Evolutionary conservation across 257 asterid species (phyloP).

Genomic region (Solanum pennellii): DNA sequence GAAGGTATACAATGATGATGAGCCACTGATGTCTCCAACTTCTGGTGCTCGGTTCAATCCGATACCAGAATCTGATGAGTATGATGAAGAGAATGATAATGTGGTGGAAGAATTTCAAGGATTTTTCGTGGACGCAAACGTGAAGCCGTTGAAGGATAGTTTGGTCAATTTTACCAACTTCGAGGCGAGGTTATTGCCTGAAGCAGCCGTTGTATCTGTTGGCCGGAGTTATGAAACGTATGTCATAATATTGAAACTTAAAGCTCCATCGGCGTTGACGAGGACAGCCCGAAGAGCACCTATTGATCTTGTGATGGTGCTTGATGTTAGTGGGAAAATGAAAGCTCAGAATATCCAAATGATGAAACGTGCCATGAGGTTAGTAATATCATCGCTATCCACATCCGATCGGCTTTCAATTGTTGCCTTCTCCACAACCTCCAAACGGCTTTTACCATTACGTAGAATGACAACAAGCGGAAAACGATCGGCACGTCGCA

Average conservation of each 20-base stretch:
- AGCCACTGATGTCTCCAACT: constrained; percentile 68
- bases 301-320: constrained; percentile 71
- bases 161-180: constrained; percentile 6
- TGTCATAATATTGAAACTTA: constrained; percentile 59
- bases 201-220: constrained; percentile 61
- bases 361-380: constrained; percentile 60
- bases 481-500: constrained; percentile 65
- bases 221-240: constrained; percentile 56
- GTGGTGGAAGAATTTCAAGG: constrained; percentile 54
- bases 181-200: constrained; percentile 51
- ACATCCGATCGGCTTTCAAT: constrained; percentile 81
- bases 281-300: constrained; percentile 40
- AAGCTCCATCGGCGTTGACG: constrained; percentile 42
- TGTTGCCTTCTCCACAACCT: constrained; percentile 79
- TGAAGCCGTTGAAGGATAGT: constrained; percentile 10
- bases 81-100: constrained; percentile 46
- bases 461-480: constrained; percentile 77
- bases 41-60: constrained; percentile 67
- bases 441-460: constrained; percentile 75
- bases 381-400: constrained; percentile 66
- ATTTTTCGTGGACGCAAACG: constrained; percentile 27
- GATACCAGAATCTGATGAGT: constrained; percentile 79
- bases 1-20: constrained; percentile 88
- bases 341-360: constrained; percentile 47
- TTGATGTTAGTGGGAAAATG: constrained; percentile 58